Evolutionary conservation across 2,329 filamentous ascomycete species (phyloP).

Genomic region (Exophiala xenobiotica): DNA sequence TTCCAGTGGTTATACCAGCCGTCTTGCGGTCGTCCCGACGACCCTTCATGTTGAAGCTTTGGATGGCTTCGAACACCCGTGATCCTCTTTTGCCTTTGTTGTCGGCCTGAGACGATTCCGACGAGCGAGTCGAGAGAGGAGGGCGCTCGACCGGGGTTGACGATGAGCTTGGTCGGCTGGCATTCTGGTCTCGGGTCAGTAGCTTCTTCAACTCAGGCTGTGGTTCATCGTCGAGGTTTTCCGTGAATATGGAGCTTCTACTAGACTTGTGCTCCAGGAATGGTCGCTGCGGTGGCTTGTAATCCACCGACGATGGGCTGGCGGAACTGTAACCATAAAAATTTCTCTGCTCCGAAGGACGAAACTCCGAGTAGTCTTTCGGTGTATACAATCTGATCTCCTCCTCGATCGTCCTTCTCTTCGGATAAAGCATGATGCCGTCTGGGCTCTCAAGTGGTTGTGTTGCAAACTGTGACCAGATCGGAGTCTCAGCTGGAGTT

Average conservation of each 20-base stretch:
- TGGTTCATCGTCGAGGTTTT: conserved; percentile 34
- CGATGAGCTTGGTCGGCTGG: conserved; percentile 19
- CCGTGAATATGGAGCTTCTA: conserved; percentile 33
- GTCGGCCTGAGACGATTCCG: conserved; percentile 19
- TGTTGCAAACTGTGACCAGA: conserved; percentile 73
- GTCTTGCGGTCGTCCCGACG: conserved; percentile 8
- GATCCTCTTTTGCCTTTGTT: conserved; percentile 28
- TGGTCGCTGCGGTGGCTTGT: conserved; percentile 44
- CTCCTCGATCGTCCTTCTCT: conserved; percentile 48
- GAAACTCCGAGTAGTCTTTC: conserved; percentile 49
- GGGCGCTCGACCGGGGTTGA: conserved; percentile 4
- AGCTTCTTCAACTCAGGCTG: conserved; percentile 10
- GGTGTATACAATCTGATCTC: conserved; percentile 61
- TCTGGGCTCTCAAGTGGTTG: conserved; percentile 37
- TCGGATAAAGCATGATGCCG: conserved; percentile 44
- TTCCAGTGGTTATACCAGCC: background rate
- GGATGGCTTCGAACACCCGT: conserved; percentile 28
- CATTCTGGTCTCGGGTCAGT: conserved; percentile 21
- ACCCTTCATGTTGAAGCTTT: conserved; percentile 28
- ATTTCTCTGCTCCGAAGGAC: conserved; percentile 61
- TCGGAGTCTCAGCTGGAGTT: conserved; percentile 57
- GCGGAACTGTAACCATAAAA: conserved; percentile 54
- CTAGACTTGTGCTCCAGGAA: conserved; percentile 31
- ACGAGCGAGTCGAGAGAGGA: conserved; percentile 7
- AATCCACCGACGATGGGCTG: conserved; percentile 40